A percentile compares a stretch with the other conserved stretches of the same genome.
Evolutionary conservation across 768 basidiomycete genomes (phyloP).

Genomic region (Phaffia australis): DNA sequence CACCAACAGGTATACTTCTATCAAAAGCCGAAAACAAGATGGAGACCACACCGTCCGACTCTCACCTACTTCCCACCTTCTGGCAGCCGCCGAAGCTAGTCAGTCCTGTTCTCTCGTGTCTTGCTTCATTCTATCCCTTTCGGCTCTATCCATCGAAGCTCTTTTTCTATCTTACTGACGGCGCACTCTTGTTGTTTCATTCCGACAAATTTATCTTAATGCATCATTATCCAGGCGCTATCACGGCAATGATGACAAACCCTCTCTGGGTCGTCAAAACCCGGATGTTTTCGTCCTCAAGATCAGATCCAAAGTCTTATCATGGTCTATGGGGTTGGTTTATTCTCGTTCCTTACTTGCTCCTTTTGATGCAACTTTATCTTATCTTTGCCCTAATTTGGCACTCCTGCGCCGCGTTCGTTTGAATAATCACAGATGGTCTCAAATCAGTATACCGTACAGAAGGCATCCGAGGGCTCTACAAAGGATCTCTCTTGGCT

Average conservation of each 20-base stretch:
- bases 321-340: constrained; percentile 64
- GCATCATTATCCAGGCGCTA: constrained; percentile 53
- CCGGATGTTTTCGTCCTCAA: constrained; percentile 78
- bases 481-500: constrained; percentile 75
- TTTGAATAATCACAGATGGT: constrained; percentile 47
- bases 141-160: constrained; percentile 19
- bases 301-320: constrained; percentile 61
- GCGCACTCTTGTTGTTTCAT: not conserved
- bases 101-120: constrained; percentile 41
- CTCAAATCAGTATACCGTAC: constrained; percentile 55
- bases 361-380: not conserved
- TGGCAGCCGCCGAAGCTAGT: constrained; percentile 95
- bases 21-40: constrained; percentile 61
- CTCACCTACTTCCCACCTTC: constrained; percentile 65
- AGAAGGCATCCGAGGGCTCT: constrained; percentile 71
- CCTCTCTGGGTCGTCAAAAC: constrained; percentile 97
- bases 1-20: constrained; percentile 70
- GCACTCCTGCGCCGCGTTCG: not conserved
- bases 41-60: constrained; percentile 57
- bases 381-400: not conserved
- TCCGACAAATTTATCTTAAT: not conserved
- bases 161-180: constrained; percentile 14
- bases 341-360: constrained; percentile 1
- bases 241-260: constrained; percentile 87
- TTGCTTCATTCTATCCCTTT: constrained; percentile 23